Evolutionary conservation across 2,329 filamentous ascomycete species (phyloP).

Genomic region (Exophiala aquamarina): DNA sequence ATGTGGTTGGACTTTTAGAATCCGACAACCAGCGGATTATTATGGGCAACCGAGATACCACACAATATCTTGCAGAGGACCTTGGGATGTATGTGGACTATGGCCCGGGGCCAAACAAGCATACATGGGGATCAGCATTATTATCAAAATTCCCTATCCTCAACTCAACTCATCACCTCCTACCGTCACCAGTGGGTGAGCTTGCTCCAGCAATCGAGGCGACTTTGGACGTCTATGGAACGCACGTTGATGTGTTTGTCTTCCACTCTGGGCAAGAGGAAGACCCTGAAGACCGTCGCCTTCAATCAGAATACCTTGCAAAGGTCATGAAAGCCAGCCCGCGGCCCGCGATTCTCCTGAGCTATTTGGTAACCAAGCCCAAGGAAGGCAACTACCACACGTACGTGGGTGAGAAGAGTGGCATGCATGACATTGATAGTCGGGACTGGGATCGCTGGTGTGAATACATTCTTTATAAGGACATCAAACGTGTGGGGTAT

Average conservation of each 20-base stretch:
- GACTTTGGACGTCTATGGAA: slow-evolving; percentile 90
- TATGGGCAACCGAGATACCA: slow-evolving; percentile 97
- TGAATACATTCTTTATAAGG: slow-evolving; percentile 97
- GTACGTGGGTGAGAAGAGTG: slow-evolving; percentile 80
- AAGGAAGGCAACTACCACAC: slow-evolving; percentile 94
- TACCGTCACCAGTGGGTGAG: slow-evolving; percentile 91
- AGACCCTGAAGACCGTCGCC: slow-evolving; percentile 83
- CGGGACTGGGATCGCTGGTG: slow-evolving; percentile 98
- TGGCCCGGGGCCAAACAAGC: slow-evolving; percentile 95
- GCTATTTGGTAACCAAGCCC: slow-evolving; percentile 89
- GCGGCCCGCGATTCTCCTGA: slow-evolving; percentile 80
- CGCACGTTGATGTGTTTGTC: slow-evolving; percentile 88
- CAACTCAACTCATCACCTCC: slow-evolving; percentile 92
- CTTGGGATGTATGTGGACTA: slow-evolving; percentile 99
- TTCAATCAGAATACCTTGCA: slow-evolving; percentile 83
- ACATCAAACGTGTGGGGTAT: slow-evolving; percentile 80
- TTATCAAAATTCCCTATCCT: slow-evolving; percentile 97
- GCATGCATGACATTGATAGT: slow-evolving; percentile 93
- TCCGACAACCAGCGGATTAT: slow-evolving; percentile 95
- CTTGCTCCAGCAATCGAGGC: slow-evolving; percentile 94
- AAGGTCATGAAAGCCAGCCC: slow-evolving; percentile 81
- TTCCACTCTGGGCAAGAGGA: slow-evolving; percentile 99
- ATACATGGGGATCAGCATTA: slow-evolving; percentile 92
- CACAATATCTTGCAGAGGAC: slow-evolving; percentile 92
- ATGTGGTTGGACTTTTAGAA: slow-evolving; percentile 92